A percentile compares a stretch with the other conserved stretches of the same genome.
These are phyloP conservation scores for Trapa incisa DNA, from an alignment of 345 rosid species.

Conservation along the genomic window DNA sequence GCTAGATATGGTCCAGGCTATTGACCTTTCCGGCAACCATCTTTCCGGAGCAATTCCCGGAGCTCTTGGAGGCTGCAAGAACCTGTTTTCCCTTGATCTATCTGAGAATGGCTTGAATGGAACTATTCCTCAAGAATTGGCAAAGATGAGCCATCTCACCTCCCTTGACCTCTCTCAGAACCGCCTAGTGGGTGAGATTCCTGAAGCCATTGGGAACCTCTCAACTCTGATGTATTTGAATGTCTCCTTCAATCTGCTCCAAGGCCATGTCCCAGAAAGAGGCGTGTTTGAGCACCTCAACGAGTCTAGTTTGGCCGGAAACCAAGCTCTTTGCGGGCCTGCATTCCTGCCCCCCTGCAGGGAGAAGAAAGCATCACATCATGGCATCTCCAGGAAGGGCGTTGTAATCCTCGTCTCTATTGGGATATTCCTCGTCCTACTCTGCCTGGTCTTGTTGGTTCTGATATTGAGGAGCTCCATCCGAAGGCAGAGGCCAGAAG, in stretches of 20 bases:
- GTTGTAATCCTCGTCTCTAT: constrained; percentile 24
- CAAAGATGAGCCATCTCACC: constrained; percentile 33
- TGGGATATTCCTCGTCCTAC: constrained; percentile 28
- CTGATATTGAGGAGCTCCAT: constrained; percentile 13
- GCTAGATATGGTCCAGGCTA: constrained; percentile 55
- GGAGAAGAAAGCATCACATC: constrained; percentile 14
- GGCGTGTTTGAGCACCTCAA: constrained; percentile 50
- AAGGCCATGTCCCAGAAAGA: constrained; percentile 54
- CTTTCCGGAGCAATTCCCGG: constrained; percentile 57
- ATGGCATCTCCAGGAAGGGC: constrained; percentile 28
- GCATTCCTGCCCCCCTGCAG: constrained; percentile 30
- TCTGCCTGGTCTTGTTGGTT: constrained; percentile 22
- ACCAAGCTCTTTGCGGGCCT: constrained; percentile 57
- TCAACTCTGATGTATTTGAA: constrained; percentile 48
- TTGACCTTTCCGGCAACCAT: constrained; percentile 64
- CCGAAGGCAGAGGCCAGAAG: constrained; percentile 16
- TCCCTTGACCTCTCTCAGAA: constrained; percentile 60
- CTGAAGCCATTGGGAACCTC: constrained; percentile 38
- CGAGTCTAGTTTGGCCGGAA: constrained; percentile 41
- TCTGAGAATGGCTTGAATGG: constrained; percentile 55
- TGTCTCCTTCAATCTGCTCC: constrained; percentile 58
- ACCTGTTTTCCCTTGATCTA: constrained; percentile 55
- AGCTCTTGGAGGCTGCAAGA: constrained; percentile 47
- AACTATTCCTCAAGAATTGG: constrained; percentile 33
- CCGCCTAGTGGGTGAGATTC: constrained; percentile 49